Conservation (phyloP, 768 basidiomycete species). For the Xerocomus brunneocitrinus region DNA sequence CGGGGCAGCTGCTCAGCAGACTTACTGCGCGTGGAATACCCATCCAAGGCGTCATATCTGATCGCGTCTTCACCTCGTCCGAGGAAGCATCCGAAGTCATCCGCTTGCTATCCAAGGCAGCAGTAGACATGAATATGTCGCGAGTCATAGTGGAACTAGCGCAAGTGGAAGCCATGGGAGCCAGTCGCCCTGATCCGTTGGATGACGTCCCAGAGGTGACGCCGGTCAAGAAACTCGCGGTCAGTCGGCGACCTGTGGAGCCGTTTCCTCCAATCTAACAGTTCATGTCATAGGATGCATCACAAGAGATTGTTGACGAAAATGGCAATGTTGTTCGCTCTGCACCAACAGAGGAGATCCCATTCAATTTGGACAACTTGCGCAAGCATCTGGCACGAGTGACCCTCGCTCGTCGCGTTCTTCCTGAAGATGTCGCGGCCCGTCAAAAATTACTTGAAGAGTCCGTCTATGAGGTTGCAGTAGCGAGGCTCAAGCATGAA, state of each 20-base stretch:
- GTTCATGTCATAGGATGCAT: conserved; percentile 8
- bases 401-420: conserved; percentile 56
- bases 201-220: conserved; percentile 53
- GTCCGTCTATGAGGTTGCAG: conserved; percentile 81
- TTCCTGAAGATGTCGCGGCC: conserved; percentile 60
- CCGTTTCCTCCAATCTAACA: neutral
- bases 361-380: conserved; percentile 72
- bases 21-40: conserved; percentile 49
- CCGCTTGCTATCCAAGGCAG: conserved; percentile 52
- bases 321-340: conserved; percentile 20
- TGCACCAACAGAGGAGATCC: conserved; percentile 38
- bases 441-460: conserved; percentile 83
- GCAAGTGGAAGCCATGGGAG: conserved; percentile 46
- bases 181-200: conserved; percentile 38
- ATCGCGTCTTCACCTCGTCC: conserved; percentile 50
- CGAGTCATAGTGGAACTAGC: conserved; percentile 54
- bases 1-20: conserved; percentile 37
- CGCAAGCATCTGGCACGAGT: conserved; percentile 64
- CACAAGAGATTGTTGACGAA: conserved; percentile 19
- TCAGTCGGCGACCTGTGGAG: conserved; percentile 13
- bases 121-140: conserved; percentile 50
- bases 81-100: conserved; percentile 55
- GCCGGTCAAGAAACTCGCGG: conserved; percentile 53
- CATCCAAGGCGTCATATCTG: conserved; percentile 49
- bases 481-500: conserved; percentile 63